Percentiles rank a stretch among this genome's conserved stretches.
Conservation (phyloP, 805 yeast genomes). For the Cyberlindnera japonica region DNA sequence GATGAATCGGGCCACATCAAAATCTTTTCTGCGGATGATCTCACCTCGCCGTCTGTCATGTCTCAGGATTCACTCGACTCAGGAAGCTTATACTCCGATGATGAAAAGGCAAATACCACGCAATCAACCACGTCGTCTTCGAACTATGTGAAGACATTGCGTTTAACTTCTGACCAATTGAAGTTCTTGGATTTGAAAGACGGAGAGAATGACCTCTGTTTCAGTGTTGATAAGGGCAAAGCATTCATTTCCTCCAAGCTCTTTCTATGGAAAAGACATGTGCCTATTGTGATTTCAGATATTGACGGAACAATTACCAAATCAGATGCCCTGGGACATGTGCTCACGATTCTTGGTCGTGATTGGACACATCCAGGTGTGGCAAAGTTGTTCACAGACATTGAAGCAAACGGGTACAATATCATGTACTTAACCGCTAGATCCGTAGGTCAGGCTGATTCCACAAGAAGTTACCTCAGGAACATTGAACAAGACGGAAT, state of each 20-base stretch:
- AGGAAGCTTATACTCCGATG: constrained; percentile 6
- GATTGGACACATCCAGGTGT: constrained; percentile 99
- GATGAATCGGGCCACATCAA: constrained; percentile 69
- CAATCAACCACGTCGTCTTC: constrained; percentile 17
- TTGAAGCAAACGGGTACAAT: constrained; percentile 82
- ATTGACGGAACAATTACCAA: constrained; percentile 98
- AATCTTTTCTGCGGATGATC: constrained; percentile 39
- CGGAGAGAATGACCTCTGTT: constrained; percentile 77
- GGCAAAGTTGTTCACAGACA: constrained; percentile 86
- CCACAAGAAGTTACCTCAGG: constrained; percentile 77
- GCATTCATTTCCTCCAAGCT: constrained; percentile 71
- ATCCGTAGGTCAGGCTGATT: constrained; percentile 92
- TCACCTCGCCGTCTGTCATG: constrained; percentile 6
- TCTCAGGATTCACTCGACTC: constrained; percentile 7
- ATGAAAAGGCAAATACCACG: constrained; percentile 1
- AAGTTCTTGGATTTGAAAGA: constrained; percentile 64
- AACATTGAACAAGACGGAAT: constrained; percentile 76
- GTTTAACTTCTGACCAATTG: constrained; percentile 89
- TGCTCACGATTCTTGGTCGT: constrained; percentile 85
- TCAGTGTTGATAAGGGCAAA: constrained; percentile 78
- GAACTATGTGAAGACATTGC: constrained; percentile 75
- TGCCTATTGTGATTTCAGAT: constrained; percentile 93
- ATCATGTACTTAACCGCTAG: constrained; percentile 92
- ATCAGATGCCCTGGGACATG: constrained; percentile 96
- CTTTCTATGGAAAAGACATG: constrained; percentile 76